These are phyloP conservation scores for Alloteropsis angusta DNA, from an alignment of 202 grass and related monocot species.

Conservation along the genomic window DNA sequence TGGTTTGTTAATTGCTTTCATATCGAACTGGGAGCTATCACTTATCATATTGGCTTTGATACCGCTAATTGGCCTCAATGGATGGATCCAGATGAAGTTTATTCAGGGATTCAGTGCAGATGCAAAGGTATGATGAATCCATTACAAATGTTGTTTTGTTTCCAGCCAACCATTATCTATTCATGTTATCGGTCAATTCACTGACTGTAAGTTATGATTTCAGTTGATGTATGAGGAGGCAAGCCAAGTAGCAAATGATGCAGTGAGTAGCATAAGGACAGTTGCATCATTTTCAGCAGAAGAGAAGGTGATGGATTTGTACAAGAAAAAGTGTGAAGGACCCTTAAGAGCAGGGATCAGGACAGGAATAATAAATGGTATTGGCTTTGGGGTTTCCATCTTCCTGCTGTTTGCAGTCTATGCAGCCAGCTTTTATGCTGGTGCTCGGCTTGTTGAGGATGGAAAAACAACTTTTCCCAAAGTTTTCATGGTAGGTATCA, in stretches of 20 bases:
- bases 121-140: constrained; percentile 54
- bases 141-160: background rate
- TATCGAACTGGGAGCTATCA: constrained; percentile 78
- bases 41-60: constrained; percentile 81
- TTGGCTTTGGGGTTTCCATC: constrained; percentile 63
- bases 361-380: constrained; percentile 59
- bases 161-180: background rate
- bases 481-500: constrained; percentile 68
- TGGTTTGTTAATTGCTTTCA: constrained; percentile 67
- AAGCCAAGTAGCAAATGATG: constrained; percentile 84
- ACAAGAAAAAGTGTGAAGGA: constrained; percentile 73
- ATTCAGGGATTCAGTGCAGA: constrained; percentile 75
- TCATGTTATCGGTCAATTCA: background rate
- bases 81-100: constrained; percentile 85
- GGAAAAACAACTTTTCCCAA: constrained; percentile 56
- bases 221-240: constrained; percentile 91
- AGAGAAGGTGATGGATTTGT: constrained; percentile 68
- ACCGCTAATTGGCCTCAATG: constrained; percentile 75
- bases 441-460: constrained; percentile 52
- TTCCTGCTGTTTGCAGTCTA: constrained; percentile 58
- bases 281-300: constrained; percentile 87
- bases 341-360: constrained; percentile 60
- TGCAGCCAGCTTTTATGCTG: constrained; percentile 77
- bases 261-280: constrained; percentile 82
- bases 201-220: constrained; percentile 16